phyloP scores from a whole-genome alignment of 768 basidiomycete species.

The Kockovaella imperatae region DNA sequence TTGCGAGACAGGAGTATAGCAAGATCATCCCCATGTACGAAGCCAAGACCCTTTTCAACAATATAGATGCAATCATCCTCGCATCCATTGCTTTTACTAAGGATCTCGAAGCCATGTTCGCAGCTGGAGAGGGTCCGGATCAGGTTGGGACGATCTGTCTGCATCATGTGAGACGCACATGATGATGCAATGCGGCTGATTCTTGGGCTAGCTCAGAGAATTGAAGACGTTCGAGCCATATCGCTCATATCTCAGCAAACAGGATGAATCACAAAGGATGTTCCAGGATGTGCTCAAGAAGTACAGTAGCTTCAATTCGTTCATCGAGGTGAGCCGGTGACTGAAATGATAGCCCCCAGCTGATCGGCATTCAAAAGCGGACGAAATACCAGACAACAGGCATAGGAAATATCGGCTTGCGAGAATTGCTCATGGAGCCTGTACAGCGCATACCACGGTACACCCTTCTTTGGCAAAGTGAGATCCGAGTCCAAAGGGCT shows the following conservation, averaged over 20 bases:
- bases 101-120: slow-evolving; percentile 74
- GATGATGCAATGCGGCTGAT: background rate
- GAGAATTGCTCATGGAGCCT: slow-evolving; percentile 91
- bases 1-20: slow-evolving; percentile 73
- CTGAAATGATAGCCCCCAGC: too few species aligned
- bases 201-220: slow-evolving; percentile 58
- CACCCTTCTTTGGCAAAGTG: slow-evolving; percentile 73
- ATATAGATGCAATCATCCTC: slow-evolving; percentile 77
- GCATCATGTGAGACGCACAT: slow-evolving; percentile 52
- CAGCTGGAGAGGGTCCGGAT: slow-evolving; percentile 52
- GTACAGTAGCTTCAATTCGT: slow-evolving; percentile 66
- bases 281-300: slow-evolving; percentile 74
- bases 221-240: slow-evolving; percentile 81
- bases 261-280: slow-evolving; percentile 83
- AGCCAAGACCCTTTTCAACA: slow-evolving; percentile 87
- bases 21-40: slow-evolving; percentile 83
- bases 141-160: slow-evolving; percentile 71
- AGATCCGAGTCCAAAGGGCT: slow-evolving; percentile 7
- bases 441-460: slow-evolving; percentile 93
- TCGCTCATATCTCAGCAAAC: slow-evolving; percentile 80
- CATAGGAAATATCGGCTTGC: slow-evolving; percentile 70
- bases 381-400: slow-evolving; percentile 57
- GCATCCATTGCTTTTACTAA: slow-evolving; percentile 81
- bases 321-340: slow-evolving; percentile 64
- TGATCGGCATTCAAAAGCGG: too few species aligned